Evolutionary conservation across 2,329 filamentous ascomycete species (phyloP), one percentile per base, ranked within the genome.

Genomic region (Amauroascus niger): DNA sequence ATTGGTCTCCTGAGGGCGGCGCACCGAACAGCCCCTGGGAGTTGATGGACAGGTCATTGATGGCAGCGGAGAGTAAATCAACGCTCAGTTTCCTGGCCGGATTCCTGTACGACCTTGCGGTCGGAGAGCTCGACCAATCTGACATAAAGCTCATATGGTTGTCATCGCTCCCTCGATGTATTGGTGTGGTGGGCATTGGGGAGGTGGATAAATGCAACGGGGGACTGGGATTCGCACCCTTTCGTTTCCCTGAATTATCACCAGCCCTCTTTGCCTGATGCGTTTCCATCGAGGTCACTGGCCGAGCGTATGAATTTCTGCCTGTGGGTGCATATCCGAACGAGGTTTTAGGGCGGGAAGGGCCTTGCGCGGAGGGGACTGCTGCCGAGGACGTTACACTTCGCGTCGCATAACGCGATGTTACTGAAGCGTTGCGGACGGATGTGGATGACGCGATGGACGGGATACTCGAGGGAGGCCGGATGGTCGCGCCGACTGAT

Each of bases 311-410:
- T 54, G 67, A 65, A 22, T 69, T 67, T 61, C 77, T 70, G 54
- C 72, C 64, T 62, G 75, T 76, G 52, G 74, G 70, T 41, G 76
- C 68, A 57, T 77, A 76, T 58, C 71, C 69, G 59, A 79, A 70
- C 33, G 80, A 72, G 6, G 78, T 75, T 57, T 79, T 74, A 2
- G 79, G 74, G 52, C 79, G 77, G 28, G 65, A 74, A 56, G 64
- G 52, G 32, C 60, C 33, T 64, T 69, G 55, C 69, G 62, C 35
- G 22, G 51, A 4, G 69, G 59, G 16, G 71, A 66, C 5, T 71
- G 43, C 35, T 22, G 30, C 24, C 5, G 51, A 48, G 16, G 44
- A 28, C 11, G 40, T 30, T n/a, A 20, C 5, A 28, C 51, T 53
- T 30, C 47, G 52, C 22, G 52, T 50, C 9, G 30, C 28, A 50